Conservation (phyloP, 2,329 filamentous ascomycete genomes). For the Colletotrichum filicis region DNA sequence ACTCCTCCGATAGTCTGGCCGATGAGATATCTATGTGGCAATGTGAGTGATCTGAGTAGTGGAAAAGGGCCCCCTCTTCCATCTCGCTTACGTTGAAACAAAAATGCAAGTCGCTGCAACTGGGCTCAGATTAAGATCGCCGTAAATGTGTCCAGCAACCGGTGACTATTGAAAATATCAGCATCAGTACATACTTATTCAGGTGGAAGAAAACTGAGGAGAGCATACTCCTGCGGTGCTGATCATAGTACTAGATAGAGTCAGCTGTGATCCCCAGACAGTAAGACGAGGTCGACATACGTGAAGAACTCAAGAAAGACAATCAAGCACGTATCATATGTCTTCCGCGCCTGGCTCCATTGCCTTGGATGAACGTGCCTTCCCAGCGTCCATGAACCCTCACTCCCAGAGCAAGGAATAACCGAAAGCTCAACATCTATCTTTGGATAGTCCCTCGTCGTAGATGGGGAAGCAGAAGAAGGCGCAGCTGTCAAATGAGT, state of each 20-base stretch:
- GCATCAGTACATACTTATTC: not conserved
- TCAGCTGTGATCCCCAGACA: not conserved
- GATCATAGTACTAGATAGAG: not conserved
- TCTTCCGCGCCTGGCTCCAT: conserved; percentile 11
- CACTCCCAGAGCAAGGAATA: too few relatives aligned
- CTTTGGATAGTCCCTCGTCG: too few relatives aligned
- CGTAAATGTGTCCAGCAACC: not conserved
- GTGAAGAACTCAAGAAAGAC: conserved; percentile 27
- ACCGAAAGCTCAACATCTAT: too few relatives aligned
- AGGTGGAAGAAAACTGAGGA: too few relatives aligned
- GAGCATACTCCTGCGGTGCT: conserved; percentile 21
- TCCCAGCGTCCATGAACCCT: not conserved
- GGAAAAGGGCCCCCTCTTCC: too few relatives aligned
- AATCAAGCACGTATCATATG: conserved; percentile 8
- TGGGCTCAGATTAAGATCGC: not conserved
- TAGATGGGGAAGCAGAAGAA: too few relatives aligned
- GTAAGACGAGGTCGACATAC: not conserved
- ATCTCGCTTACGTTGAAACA: not conserved
- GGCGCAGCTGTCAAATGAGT: too few relatives aligned
- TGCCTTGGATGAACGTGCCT: not conserved
- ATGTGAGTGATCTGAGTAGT: not conserved
- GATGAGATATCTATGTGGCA: not conserved
- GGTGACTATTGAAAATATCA: conserved; percentile 1
- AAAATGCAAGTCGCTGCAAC: conserved; percentile 8
- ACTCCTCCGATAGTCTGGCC: conserved; percentile 16